A percentile compares a stretch with the other conserved stretches of the same genome.
These are phyloP conservation scores for Saccharum hybrid DNA, from an alignment of 202 grass and related monocot genomes.

Conservation along the genomic window DNA sequence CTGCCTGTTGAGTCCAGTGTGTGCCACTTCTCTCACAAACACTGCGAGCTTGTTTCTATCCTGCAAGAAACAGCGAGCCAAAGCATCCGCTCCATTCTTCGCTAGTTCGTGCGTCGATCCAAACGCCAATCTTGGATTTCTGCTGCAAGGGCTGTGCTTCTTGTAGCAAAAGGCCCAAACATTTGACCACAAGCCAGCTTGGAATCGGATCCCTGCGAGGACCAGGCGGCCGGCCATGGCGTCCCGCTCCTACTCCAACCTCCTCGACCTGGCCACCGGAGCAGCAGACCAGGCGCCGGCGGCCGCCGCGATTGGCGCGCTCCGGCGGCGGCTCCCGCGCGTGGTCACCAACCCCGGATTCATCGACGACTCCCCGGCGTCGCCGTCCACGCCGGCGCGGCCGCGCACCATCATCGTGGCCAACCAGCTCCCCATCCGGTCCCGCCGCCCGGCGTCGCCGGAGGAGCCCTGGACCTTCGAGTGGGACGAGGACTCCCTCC, in stretches of 20 bases:
- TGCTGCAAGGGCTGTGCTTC: neutral
- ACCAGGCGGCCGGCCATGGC: conserved; percentile 50
- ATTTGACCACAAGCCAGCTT: conserved; percentile 14
- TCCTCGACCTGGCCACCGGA: conserved; percentile 83
- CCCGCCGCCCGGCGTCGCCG: conserved; percentile 50
- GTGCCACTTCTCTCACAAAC: conserved; percentile 22
- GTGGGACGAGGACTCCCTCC: conserved; percentile 93
- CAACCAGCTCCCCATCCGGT: conserved; percentile 83
- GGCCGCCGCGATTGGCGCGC: conserved; percentile 51
- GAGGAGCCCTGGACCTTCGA: conserved; percentile 63
- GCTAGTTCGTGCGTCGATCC: neutral
- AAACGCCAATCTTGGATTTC: conserved; percentile 34
- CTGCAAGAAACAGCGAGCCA: conserved; percentile 25
- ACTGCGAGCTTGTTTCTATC: conserved; percentile 9
- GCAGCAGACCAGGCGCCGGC: conserved; percentile 66
- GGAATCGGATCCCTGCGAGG: conserved; percentile 14
- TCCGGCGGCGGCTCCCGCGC: conserved; percentile 74
- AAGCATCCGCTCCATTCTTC: neutral
- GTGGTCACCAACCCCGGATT: conserved; percentile 75
- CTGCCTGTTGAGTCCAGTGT: conserved; percentile 31
- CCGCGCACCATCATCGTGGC: conserved; percentile 91
- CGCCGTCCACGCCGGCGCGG: conserved; percentile 55
- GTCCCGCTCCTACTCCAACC: conserved; percentile 88
- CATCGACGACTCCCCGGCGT: conserved; percentile 70
- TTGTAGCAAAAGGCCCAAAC: conserved; percentile 11